Percentiles rank a stretch among this genome's conserved stretches.
Conservation (phyloP, 441 rosid species). For the Erodium trifolium region DNA sequence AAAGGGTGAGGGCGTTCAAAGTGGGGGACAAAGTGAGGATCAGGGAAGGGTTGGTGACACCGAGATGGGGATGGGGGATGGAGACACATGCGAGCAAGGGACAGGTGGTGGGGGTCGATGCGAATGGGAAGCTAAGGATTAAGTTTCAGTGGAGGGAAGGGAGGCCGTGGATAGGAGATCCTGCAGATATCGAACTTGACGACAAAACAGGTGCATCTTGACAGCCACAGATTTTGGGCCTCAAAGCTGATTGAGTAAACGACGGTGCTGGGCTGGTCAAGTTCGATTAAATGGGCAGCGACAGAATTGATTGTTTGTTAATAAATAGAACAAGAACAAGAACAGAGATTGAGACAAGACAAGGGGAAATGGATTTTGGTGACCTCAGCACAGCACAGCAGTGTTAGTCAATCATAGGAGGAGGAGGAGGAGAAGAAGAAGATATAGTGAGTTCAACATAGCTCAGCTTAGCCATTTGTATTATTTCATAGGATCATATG, state of each 20-base stretch:
- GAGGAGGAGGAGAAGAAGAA: constrained; percentile 2
- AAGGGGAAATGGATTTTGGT: constrained; percentile 16
- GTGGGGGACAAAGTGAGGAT: constrained; percentile 77
- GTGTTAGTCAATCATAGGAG: constrained; percentile 26
- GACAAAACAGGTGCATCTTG: constrained; percentile 18
- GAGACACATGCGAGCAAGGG: constrained; percentile 96
- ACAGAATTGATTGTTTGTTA: constrained; percentile 24
- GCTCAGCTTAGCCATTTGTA: constrained; percentile 26
- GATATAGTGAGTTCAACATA: constrained; percentile 9
- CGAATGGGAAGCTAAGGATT: constrained; percentile 85
- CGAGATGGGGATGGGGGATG: constrained; percentile 99
- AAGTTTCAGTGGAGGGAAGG: constrained; percentile 98
- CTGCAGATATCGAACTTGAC: constrained; percentile 78
- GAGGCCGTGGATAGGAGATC: constrained; percentile 94
- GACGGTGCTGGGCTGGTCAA: background rate
- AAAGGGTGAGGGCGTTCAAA: constrained; percentile 58
- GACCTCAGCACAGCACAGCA: constrained; percentile 12
- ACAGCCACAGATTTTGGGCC: constrained; percentile 8
- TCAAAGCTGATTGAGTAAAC: background rate
- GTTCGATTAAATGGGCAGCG: background rate
- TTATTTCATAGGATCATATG: constrained; percentile 22
- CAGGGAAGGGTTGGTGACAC: constrained; percentile 63
- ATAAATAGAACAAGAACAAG: constrained; percentile 23
- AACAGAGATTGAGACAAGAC: constrained; percentile 19
- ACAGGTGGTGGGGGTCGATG: constrained; percentile 81